A percentile compares a stretch with the other conserved stretches of the same genome.
Conservation (phyloP, 139 green algal genomes). For the Choricystis sp. region DNA sequence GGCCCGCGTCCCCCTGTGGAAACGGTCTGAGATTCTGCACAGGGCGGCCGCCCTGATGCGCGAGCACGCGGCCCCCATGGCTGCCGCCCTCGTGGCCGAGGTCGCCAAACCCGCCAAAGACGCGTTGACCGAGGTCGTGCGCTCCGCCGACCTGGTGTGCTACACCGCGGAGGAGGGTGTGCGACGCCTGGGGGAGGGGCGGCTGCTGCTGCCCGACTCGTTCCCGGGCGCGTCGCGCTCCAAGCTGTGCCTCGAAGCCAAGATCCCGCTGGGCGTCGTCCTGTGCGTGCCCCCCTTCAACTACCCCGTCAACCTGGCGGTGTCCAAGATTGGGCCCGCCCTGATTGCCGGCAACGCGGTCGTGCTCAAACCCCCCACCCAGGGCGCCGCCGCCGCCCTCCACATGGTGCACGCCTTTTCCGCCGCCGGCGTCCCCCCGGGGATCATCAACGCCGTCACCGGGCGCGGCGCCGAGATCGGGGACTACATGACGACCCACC, state of each 20-base stretch:
- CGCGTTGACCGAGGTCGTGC: slow-evolving; percentile 53
- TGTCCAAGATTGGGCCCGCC: slow-evolving; percentile 85
- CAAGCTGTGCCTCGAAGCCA: slow-evolving; percentile 69
- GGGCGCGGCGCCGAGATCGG: slow-evolving; percentile 81
- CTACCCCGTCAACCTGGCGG: slow-evolving; percentile 87
- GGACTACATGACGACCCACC: slow-evolving; percentile 86
- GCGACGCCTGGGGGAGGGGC: slow-evolving; percentile 61
- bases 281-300: slow-evolving; percentile 96
- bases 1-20: slow-evolving; percentile 74
- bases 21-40: slow-evolving; percentile 66
- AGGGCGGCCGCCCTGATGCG: slow-evolving; percentile 57
- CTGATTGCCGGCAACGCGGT: slow-evolving; percentile 93
- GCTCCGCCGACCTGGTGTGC: slow-evolving; percentile 75
- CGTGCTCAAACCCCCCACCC: slow-evolving; percentile 91
- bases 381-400: slow-evolving; percentile 64
- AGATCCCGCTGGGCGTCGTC: slow-evolving; percentile 82
- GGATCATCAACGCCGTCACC: slow-evolving; percentile 66
- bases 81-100: slow-evolving; percentile 73
- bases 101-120: slow-evolving; percentile 86
- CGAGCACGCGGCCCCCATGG: slow-evolving; percentile 68
- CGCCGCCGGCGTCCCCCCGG: slow-evolving; percentile 60
- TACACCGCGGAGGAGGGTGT: slow-evolving; percentile 91
- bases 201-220: slow-evolving; percentile 68
- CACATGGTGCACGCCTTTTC: slow-evolving; percentile 83
- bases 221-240: slow-evolving; percentile 79